Conservation (phyloP, 2,329 filamentous ascomycete species). For the Aspergillus sp. region DNA sequence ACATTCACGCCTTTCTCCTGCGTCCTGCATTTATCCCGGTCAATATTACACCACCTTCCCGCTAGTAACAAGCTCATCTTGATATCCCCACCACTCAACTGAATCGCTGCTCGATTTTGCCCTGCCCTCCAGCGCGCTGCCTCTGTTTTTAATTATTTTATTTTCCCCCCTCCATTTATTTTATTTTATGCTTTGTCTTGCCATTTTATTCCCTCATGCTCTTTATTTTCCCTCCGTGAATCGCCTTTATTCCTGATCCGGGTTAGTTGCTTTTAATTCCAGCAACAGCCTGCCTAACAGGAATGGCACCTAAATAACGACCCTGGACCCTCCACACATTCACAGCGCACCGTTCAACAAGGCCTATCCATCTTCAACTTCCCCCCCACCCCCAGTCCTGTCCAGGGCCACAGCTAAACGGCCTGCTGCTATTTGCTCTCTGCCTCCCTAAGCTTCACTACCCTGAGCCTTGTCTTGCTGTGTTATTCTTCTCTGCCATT, state of each 20-base stretch:
- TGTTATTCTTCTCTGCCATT: conserved; percentile 18
- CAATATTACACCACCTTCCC: conserved; percentile 40
- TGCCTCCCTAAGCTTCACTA: conserved; percentile 27
- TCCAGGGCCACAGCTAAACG: conserved; percentile 28
- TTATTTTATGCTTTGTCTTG: conserved; percentile 15
- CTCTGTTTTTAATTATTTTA: conserved; percentile 13
- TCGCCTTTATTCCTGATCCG: conserved; percentile 15
- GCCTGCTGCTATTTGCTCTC: conserved; percentile 23
- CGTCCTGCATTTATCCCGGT: conserved; percentile 38
- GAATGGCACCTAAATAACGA: conserved; percentile 39
- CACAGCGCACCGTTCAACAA: conserved; percentile 25
- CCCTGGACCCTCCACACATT: conserved; percentile 39
- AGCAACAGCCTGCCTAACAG: conserved; percentile 16
- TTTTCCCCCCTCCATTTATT: conserved; percentile 15
- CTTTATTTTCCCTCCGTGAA: conserved; percentile 14
- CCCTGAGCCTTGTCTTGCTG: conserved; percentile 22
- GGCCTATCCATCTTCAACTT: conserved; percentile 19
- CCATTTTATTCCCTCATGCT: conserved; percentile 8
- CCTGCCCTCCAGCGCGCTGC: conserved; percentile 13
- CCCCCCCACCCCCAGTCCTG: conserved; percentile 7
- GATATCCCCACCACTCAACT: conserved; percentile 27
- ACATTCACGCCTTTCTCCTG: conserved; percentile 29
- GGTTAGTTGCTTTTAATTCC: conserved; percentile 16
- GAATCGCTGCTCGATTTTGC: conserved; percentile 17
- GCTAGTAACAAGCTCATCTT: conserved; percentile 37